Conservation (phyloP, 176 grass and related monocot genomes). For the Oryza meridionalis region DNA sequence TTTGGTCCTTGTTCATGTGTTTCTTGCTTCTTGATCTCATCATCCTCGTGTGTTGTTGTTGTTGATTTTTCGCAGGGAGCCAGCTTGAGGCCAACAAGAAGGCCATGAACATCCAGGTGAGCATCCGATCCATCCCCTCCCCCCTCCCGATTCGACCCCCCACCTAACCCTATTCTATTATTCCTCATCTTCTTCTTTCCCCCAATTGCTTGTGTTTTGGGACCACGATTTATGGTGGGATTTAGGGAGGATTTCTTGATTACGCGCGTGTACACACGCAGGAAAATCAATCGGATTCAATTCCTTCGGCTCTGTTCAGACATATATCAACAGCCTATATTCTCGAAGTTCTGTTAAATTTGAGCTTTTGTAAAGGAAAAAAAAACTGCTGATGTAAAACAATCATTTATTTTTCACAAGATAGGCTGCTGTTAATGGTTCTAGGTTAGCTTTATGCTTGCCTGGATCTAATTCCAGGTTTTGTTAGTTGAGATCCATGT, state of each 20-base stretch:
- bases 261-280: background rate
- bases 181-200: background rate
- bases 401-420: background rate
- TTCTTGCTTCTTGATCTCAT: constrained; percentile 25
- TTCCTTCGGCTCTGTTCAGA: background rate
- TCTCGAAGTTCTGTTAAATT: background rate
- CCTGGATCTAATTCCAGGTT: background rate
- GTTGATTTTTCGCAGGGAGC: constrained; percentile 45
- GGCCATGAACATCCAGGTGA: constrained; percentile 90
- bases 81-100: constrained; percentile 91
- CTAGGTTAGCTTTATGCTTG: no score
- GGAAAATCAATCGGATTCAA: background rate
- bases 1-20: background rate
- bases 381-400: background rate
- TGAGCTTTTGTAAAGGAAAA: background rate
- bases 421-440: background rate
- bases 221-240: background rate
- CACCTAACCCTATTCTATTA: background rate
- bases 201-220: background rate
- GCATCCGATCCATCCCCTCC: background rate
- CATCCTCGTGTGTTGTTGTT: background rate
- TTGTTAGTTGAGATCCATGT: background rate
- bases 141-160: background rate
- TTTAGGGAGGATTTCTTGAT: background rate
- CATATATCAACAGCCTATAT: background rate